phyloP scores from a whole-genome alignment of 345 rosid species.

The Gossypium raimondii region DNA sequence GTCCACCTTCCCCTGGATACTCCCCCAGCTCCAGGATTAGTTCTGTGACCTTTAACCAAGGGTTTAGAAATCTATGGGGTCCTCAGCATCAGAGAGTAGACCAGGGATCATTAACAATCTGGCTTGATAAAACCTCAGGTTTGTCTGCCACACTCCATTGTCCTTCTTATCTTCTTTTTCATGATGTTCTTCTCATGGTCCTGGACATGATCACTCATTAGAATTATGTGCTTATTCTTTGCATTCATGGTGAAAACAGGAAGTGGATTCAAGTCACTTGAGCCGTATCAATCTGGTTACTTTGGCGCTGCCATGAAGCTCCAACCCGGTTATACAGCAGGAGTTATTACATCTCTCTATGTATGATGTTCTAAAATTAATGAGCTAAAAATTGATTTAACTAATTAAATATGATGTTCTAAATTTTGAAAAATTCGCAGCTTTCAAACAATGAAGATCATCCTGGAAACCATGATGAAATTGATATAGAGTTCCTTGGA shows the following conservation, averaged over 20 bases:
- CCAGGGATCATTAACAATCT: constrained; percentile 54
- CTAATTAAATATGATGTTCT: not conserved
- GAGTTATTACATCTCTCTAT: constrained; percentile 78
- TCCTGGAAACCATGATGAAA: constrained; percentile 84
- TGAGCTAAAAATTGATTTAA: not conserved
- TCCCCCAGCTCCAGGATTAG: constrained; percentile 52
- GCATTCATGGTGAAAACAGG: constrained; percentile 41
- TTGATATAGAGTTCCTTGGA: constrained; percentile 89
- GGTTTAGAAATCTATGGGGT: constrained; percentile 70
- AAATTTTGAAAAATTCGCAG: constrained; percentile 25
- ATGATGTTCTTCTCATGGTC: not conserved
- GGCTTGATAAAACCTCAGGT: constrained; percentile 79
- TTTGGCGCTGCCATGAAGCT: constrained; percentile 81
- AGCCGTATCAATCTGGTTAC: constrained; percentile 65
- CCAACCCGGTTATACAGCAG: constrained; percentile 90
- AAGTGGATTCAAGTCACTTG: constrained; percentile 84
- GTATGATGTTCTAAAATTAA: constrained; percentile 30
- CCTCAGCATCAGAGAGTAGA: constrained; percentile 73
- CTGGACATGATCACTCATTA: not conserved
- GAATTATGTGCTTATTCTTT: not conserved
- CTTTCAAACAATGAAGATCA: constrained; percentile 81
- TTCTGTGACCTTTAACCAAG: constrained; percentile 48
- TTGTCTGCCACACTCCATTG: too few species aligned
- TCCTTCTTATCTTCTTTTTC: not conserved
- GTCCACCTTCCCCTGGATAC: constrained; percentile 85